Conservation (phyloP, 2,329 filamentous ascomycete genomes). For the Lachnellula hyalina region DNA sequence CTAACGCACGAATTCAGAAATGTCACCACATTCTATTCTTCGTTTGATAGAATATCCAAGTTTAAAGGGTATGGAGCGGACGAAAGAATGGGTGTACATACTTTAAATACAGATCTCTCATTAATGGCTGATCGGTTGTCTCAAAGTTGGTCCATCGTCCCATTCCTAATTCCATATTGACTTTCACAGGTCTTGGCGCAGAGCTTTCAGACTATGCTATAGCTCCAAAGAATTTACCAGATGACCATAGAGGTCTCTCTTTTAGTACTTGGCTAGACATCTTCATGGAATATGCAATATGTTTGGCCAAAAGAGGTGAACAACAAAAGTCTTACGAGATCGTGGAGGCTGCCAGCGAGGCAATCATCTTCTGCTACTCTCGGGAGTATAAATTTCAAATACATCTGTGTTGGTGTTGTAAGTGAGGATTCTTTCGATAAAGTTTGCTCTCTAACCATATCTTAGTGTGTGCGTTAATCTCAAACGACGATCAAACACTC, state of each 20-base stretch:
- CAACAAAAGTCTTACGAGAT: constrained; percentile 71
- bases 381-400: constrained; percentile 65
- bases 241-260: constrained; percentile 65
- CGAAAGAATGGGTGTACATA: neutral
- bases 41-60: constrained; percentile 55
- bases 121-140: constrained; percentile 28
- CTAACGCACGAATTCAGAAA: constrained; percentile 60
- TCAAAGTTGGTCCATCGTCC: constrained; percentile 17
- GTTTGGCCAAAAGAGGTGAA: constrained; percentile 63
- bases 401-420: constrained; percentile 70
- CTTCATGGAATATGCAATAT: constrained; percentile 81
- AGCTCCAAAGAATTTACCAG: constrained; percentile 14
- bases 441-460: constrained; percentile 11
- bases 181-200: constrained; percentile 24
- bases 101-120: constrained; percentile 25
- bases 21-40: constrained; percentile 59
- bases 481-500: constrained; percentile 73
- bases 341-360: constrained; percentile 71
- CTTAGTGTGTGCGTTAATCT: constrained; percentile 74
- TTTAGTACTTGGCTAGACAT: constrained; percentile 86
- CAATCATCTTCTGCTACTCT: constrained; percentile 74
- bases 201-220: neutral
- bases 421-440: constrained; percentile 27
- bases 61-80: constrained; percentile 43
- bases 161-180: neutral